phyloP scores from a whole-genome alignment of 1,139 yeast genomes.

The Taphrina flavorubra region DNA sequence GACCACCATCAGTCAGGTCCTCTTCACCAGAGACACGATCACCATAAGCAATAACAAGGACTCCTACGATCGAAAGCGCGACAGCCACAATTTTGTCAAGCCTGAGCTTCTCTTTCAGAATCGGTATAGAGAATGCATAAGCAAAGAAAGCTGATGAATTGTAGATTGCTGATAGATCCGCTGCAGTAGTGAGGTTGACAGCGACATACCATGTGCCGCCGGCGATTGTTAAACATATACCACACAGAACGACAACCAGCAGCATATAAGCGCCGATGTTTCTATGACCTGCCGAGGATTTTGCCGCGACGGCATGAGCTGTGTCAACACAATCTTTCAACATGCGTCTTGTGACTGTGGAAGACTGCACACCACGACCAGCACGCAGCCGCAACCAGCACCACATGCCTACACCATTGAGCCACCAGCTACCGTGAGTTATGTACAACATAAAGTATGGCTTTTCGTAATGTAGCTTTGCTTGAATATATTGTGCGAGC shows the following conservation, averaged over 20 bases:
- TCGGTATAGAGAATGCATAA: conserved; percentile 78
- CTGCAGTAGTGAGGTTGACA: conserved; percentile 72
- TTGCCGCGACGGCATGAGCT: conserved; percentile 44
- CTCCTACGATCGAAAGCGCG: conserved; percentile 72
- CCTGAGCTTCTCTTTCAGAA: conserved; percentile 68
- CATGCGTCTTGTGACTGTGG: conserved; percentile 49
- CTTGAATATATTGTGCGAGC: conserved; percentile 73
- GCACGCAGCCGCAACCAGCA: conserved; percentile 47
- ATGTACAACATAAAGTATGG: conserved; percentile 70
- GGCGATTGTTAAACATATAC: conserved; percentile 67
- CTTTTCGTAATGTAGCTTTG: conserved; percentile 63
- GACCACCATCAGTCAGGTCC: conserved; percentile 57
- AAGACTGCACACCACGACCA: conserved; percentile 73
- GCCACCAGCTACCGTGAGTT: conserved; percentile 82
- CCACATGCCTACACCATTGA: conserved; percentile 40
- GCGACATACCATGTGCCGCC: conserved; percentile 89
- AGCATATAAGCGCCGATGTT: conserved; percentile 62
- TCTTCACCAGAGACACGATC: conserved; percentile 51
- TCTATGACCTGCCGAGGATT: conserved; percentile 52
- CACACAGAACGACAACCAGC: conserved; percentile 54
- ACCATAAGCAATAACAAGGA: conserved; percentile 77
- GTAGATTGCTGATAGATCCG: conserved; percentile 88
- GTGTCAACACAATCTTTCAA: conserved; percentile 46
- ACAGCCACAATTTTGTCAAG: conserved; percentile 74
- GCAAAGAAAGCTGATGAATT: conserved; percentile 91